Evolutionary conservation across 257 asterid species (phyloP), one percentile per base, ranked within the genome.

Genomic region (Petunia secreta): DNA sequence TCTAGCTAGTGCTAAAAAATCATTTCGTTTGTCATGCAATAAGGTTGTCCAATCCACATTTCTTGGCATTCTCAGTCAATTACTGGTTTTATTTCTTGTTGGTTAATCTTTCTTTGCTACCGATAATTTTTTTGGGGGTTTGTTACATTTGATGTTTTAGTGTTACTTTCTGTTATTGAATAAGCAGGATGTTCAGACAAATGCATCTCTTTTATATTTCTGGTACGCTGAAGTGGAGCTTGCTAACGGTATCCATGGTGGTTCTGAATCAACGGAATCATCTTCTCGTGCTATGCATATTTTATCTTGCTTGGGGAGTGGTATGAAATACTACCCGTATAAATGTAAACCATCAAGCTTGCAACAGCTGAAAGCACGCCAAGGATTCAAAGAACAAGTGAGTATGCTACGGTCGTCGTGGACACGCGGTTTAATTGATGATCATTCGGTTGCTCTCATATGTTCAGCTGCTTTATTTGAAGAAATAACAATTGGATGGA

Each of bases 181-280:
- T 75, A 66, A 78, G 77, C 91, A 93, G 99, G 95, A 89, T 77
- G 66, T 78, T 84, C 92, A 76, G 82, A 84, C 89, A 57, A 87
- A 81, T 69, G 92, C 91, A 52, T 85, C 92, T 84, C 94, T 95
- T 75, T 85, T 96, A 87, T 88, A 96, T 85, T 88, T 92, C 62
- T 96, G 99, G 98, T 96, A 96, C 83, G 95, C 99, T 34, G 94
- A 96, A 86, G 82, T 86, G 90, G 99, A 96, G 90, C 88, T 91
- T 78, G 88, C 88, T 40, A 85, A 89, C 46, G 71, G 62, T 62
- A 68, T 86, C 84, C 85, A 85, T 63, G 89, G 78, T 78, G 83
- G 82, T 79, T 83, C 91, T 16, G 91, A 88, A 66, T 87, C 92
- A 25, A 58, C 82, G 25, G 93, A 90, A 66, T 87, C 94, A 36